Evolutionary conservation across 495 filamentous ascomycete genomes (phyloP), one percentile per base, ranked within the genome.

Genomic region (Hypoxylon rickii): DNA sequence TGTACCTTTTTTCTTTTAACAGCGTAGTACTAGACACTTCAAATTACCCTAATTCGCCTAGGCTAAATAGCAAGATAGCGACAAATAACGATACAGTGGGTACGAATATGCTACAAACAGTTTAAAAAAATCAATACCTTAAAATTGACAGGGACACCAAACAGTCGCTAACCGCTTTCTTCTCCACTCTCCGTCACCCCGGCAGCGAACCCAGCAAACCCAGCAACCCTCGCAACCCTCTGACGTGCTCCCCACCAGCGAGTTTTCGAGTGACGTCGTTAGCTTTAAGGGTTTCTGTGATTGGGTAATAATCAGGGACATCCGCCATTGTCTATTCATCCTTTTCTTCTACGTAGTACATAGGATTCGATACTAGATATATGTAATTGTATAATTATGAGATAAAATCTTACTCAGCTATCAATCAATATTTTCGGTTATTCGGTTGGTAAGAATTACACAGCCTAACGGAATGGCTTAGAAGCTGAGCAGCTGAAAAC

Each of bases 231-330:
- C 4, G 24, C 24, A 10, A n/a, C 12, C 45, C 18, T 52, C 40
- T 48, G 51, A 61, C 17, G n/a, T 39, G 40, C 31, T 17, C 41
- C 39, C 43, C 51, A 24, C 46, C 29, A 56, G 26, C 20, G 38
- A 29, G 47, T 29, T 55, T 37, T 16, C 37, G 16, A 56, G 48
- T 62, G 58, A 62, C 58, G 58, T 62, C 52, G 58, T 52, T 51
- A 50, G 42, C 48, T 59, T 39, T 20, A n/a, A 31, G 1, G 21
- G 42, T n/a, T 29, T 29, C 10, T 10, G 10, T 29, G 10, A 29
- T 10, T 29, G 4, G 24, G 24, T 4, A 29, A 29, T 10, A 29
- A 29, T 10, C 24, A 29, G 4, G 4, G 24, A 29, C 24, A 29
- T 29, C 24, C 24, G n/a, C n/a, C n/a, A n/a, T 29, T 4, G 24